These are phyloP conservation scores for Bremia lactucae DNA, from an alignment of 352 stramenopile genomes.

Conservation along the genomic window DNA sequence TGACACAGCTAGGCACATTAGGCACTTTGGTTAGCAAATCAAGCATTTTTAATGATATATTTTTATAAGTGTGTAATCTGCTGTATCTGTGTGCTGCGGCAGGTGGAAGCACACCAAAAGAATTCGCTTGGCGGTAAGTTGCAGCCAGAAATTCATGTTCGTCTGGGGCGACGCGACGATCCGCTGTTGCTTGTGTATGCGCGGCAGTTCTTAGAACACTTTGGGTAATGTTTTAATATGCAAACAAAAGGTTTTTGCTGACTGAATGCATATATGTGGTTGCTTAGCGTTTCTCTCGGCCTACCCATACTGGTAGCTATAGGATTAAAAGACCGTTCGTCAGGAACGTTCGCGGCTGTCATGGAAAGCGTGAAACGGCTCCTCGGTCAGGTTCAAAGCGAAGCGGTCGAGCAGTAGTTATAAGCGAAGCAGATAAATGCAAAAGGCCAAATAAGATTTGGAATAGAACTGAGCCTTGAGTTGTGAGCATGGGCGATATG, in stretches of 20 bases:
- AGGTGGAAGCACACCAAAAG: slow-evolving; percentile 70
- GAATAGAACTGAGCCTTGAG: too few relatives aligned
- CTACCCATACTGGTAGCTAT: slow-evolving; percentile 63
- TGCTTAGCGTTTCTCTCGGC: slow-evolving; percentile 40
- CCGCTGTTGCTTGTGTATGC: slow-evolving; percentile 76
- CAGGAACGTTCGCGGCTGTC: slow-evolving; percentile 55
- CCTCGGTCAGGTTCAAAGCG: slow-evolving; percentile 18
- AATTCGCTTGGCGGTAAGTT: slow-evolving; percentile 70
- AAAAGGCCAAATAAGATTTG: too few relatives aligned
- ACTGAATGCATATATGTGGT: background rate
- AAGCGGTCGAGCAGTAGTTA: slow-evolving; percentile 3
- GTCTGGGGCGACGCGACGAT: slow-evolving; percentile 66
- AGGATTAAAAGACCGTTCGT: slow-evolving; percentile 69
- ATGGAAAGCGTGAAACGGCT: slow-evolving; percentile 56
- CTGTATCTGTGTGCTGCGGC: background rate
- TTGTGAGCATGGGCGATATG: too few relatives aligned
- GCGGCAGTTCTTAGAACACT: slow-evolving; percentile 75
- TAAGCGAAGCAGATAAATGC: too few relatives aligned
- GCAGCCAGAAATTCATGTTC: slow-evolving; percentile 66
- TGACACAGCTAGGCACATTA: slow-evolving; percentile 75
- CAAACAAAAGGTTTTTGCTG: background rate
- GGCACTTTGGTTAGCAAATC: slow-evolving; percentile 48
- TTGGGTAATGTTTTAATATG: slow-evolving; percentile 37
- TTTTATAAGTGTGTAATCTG: background rate
- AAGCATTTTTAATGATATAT: background rate